These are phyloP conservation scores for Acanthamoeba comandoni DNA, from an alignment of 208 protist genomes.

Conservation along the genomic window DNA sequence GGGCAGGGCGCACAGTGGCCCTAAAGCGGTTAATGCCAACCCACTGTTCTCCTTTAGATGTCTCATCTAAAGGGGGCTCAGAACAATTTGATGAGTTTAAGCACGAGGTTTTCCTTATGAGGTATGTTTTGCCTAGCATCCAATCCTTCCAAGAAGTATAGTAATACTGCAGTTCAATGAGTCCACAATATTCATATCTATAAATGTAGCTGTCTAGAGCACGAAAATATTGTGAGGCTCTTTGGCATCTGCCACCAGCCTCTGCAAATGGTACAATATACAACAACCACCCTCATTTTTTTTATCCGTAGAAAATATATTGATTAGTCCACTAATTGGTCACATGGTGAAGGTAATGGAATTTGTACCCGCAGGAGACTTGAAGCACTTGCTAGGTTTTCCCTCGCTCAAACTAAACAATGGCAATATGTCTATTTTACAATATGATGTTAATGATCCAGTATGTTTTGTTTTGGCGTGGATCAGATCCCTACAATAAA, in stretches of 20 bases:
- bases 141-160: too few relatives aligned
- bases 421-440: too few relatives aligned
- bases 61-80: constrained; percentile 57
- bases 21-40: constrained; percentile 44
- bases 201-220: constrained; percentile 65
- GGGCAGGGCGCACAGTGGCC: constrained; percentile 30
- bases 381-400: constrained; percentile 58
- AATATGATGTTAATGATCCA: not conserved
- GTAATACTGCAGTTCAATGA: too few relatives aligned
- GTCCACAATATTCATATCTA: too few relatives aligned
- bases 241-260: constrained; percentile 77
- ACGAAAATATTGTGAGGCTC: constrained; percentile 79
- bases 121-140: not conserved
- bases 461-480: not conserved
- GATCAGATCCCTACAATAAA: constrained; percentile 25
- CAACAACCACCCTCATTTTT: too few relatives aligned
- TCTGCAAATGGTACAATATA: constrained; percentile 54
- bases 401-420: too few relatives aligned
- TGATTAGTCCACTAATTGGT: too few relatives aligned
- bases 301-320: too few relatives aligned
- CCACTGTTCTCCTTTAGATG: too few relatives aligned
- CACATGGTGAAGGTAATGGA: constrained; percentile 75
- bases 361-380: constrained; percentile 76
- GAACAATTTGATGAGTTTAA: constrained; percentile 79
- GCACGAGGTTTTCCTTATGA: constrained; percentile 81